A percentile compares a stretch with the other conserved stretches of the same genome.
Conservation (phyloP, 148 eudicot species). For the Rhododendron griersonianum region DNA sequence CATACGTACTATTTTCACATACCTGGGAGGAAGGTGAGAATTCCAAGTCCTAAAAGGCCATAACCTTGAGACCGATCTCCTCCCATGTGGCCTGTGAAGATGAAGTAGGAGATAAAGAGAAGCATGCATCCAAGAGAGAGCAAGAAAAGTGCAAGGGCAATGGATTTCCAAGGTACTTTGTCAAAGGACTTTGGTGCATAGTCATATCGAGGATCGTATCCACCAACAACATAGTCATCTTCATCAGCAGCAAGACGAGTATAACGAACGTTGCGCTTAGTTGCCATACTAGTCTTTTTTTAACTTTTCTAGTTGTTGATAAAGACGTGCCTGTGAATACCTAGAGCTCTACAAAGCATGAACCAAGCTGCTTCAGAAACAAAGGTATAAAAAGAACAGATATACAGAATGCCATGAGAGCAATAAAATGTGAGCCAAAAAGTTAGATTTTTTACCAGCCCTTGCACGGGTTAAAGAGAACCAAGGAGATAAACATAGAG, state of each 20-base stretch:
- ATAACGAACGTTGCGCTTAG: constrained; percentile 62
- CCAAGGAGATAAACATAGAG: not conserved
- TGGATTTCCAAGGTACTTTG: constrained; percentile 90
- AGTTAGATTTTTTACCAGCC: not conserved
- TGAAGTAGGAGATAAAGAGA: constrained; percentile 65
- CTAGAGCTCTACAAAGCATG: not conserved
- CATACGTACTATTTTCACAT: not conserved
- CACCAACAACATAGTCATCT: constrained; percentile 25
- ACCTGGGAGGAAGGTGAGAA: constrained; percentile 91
- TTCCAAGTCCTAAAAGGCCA: constrained; percentile 81
- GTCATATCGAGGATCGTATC: constrained; percentile 72
- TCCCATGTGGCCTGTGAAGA: constrained; percentile 92
- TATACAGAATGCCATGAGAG: not conserved
- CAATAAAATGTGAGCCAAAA: not conserved
- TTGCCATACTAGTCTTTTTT: constrained; percentile 44
- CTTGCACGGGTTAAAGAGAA: not conserved
- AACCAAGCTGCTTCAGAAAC: constrained; percentile 1
- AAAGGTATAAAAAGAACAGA: not conserved
- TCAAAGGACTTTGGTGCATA: constrained; percentile 59
- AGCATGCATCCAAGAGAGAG: constrained; percentile 67
- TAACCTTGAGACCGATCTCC: constrained; percentile 79
- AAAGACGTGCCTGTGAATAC: no score
- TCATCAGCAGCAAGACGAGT: constrained; percentile 63
- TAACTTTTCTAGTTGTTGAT: no score
- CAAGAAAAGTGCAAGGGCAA: constrained; percentile 71